A percentile compares a stretch with the other conserved stretches of the same genome.
Evolutionary conservation across 177 flowering plant genomes (phyloP).

Genomic region (Vitis hybrid): DNA sequence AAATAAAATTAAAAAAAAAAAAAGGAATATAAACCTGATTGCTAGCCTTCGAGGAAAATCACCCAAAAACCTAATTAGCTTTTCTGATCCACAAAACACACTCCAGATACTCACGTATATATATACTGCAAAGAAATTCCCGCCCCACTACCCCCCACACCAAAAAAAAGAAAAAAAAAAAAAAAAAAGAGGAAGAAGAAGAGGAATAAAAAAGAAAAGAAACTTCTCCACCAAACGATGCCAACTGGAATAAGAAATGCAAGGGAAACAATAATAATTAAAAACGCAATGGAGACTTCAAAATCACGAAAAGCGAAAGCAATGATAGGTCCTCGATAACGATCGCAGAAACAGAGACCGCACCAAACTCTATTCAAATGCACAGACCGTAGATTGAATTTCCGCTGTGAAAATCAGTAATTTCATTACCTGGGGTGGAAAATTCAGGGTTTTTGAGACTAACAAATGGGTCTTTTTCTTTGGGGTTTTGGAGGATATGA

Average conservation of each 20-base stretch:
- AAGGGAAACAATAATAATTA: neutral
- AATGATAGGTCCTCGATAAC: constrained; percentile 25
- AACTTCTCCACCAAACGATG: constrained; percentile 15
- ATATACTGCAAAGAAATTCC: neutral
- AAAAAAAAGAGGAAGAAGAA: no score
- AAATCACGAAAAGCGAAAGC: constrained; percentile 16
- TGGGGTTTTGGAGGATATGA: no score
- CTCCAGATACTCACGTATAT: constrained; percentile 18
- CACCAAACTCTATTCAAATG: constrained; percentile 16
- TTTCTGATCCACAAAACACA: constrained; percentile 11
- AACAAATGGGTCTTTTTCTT: no score
- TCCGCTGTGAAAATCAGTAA: no score
- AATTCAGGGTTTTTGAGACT: no score
- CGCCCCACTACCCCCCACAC: no score
- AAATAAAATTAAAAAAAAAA: neutral
- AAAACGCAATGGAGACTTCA: constrained; percentile 9
- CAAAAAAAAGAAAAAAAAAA: no score
- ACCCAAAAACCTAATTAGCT: neutral
- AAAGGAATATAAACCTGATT: neutral
- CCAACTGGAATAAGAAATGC: constrained; percentile 1
- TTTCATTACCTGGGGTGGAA: no score
- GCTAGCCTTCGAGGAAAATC: constrained; percentile 1
- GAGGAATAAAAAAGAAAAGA: neutral
- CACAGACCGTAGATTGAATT: no score
- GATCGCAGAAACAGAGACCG: constrained; percentile 6